These are phyloP conservation scores for Symbiodinium pilosum DNA, from an alignment of 73 alveolate species.

Conservation along the genomic window DNA sequence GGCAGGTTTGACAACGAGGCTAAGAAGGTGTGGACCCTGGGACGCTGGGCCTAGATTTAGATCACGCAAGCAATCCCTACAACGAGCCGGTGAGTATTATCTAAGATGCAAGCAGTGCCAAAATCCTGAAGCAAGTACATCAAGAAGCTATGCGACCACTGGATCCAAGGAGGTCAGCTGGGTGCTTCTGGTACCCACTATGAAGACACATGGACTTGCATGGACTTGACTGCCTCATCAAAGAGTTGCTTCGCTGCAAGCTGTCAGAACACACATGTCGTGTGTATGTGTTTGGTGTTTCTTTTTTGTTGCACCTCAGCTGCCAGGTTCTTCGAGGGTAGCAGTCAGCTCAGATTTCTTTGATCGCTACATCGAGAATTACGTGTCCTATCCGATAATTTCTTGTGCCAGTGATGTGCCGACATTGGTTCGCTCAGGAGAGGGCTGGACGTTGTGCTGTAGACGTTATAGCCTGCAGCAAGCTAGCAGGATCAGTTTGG, in stretches of 20 bases:
- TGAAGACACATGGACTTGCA: slow-evolving; percentile 59
- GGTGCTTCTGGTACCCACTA: neutral
- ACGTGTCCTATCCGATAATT: slow-evolving; percentile 57
- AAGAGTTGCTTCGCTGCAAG: slow-evolving; percentile 11
- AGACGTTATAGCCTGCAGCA: neutral
- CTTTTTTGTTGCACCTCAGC: neutral
- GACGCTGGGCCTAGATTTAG: slow-evolving; percentile 22
- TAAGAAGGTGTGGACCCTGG: slow-evolving; percentile 84
- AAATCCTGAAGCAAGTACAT: neutral
- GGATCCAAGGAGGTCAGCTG: slow-evolving; percentile 24
- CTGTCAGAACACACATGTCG: no score
- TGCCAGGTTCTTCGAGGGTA: slow-evolving; percentile 46
- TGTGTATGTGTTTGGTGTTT: neutral
- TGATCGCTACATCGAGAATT: slow-evolving; percentile 71
- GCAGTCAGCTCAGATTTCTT: slow-evolving; percentile 35
- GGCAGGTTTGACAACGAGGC: slow-evolving; percentile 59
- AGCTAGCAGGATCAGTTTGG: neutral
- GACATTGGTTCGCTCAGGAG: slow-evolving; percentile 45
- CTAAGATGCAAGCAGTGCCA: no score
- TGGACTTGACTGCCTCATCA: slow-evolving; percentile 56
- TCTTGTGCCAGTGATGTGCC: slow-evolving; percentile 61
- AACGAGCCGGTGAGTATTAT: no score
- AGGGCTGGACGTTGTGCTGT: no score
- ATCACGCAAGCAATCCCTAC: neutral
- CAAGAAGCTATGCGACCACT: neutral